Evolutionary conservation across 805 yeast genomes (phyloP).

Genomic region (Ogataea nonfermentans): DNA sequence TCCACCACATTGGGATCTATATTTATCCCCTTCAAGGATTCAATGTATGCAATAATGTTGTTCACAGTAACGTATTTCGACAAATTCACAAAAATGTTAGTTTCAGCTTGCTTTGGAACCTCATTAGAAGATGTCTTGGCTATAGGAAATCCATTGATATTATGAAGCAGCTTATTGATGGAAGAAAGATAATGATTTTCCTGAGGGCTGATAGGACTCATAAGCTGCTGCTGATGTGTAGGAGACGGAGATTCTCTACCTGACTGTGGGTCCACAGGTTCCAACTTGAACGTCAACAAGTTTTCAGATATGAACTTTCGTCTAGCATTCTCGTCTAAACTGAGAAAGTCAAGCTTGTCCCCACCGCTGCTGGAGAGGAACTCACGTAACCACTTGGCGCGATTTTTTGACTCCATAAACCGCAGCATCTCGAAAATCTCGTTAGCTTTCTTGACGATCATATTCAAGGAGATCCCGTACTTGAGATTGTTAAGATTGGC

Average conservation of each 20-base stretch:
- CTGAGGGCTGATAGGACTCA: constrained; percentile 14
- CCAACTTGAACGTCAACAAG: constrained; percentile 19
- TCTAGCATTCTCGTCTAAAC: constrained; percentile 22
- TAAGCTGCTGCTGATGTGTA: constrained; percentile 5
- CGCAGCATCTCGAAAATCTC: constrained; percentile 58
- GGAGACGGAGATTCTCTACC: constrained; percentile 8
- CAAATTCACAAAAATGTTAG: constrained; percentile 18
- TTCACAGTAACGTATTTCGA: constrained; percentile 24
- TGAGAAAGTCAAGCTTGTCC: constrained; percentile 30
- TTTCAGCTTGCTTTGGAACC: constrained; percentile 7
- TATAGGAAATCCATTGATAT: constrained; percentile 29
- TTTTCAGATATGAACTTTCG: constrained; percentile 25
- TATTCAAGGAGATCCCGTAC: constrained; percentile 48
- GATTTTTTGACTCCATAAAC: constrained; percentile 52
- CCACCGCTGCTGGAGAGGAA: constrained; percentile 43
- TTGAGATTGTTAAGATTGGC: constrained; percentile 59
- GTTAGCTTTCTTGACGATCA: constrained; percentile 39
- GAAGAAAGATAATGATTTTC: constrained; percentile 28
- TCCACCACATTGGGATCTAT: constrained; percentile 35
- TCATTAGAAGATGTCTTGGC: constrained; percentile 16
- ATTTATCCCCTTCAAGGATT: constrained; percentile 30
- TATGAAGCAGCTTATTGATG: constrained; percentile 32
- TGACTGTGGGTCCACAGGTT: constrained; percentile 7
- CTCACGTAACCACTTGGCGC: constrained; percentile 62
- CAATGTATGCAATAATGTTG: constrained; percentile 39